Percentiles rank a stretch among this genome's conserved stretches.
These are phyloP conservation scores for Fraxinus paxiana DNA, from an alignment of 305 asterid genomes.

Conservation along the genomic window DNA sequence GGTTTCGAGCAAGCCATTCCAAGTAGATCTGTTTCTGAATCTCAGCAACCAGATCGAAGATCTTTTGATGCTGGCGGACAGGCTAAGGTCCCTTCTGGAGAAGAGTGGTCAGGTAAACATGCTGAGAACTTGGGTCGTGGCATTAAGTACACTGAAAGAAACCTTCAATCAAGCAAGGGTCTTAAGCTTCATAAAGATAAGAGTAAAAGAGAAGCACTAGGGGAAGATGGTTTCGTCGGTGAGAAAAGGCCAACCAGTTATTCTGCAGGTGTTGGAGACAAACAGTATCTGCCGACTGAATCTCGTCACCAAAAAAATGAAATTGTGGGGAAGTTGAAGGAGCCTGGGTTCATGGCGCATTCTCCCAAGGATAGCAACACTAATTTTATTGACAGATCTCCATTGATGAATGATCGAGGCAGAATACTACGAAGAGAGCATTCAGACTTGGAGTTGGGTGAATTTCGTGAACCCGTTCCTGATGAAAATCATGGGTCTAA, in stretches of 20 bases:
- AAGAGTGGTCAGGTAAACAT: constrained; percentile 52
- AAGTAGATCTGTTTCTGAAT: constrained; percentile 43
- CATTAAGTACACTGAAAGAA: constrained; percentile 49
- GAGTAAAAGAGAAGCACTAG: constrained; percentile 34
- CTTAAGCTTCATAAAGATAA: constrained; percentile 41
- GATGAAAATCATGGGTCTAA: constrained; percentile 49
- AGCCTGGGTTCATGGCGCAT: constrained; percentile 34
- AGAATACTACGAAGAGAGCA: constrained; percentile 61
- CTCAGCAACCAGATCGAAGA: constrained; percentile 46
- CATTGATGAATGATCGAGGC: constrained; percentile 50
- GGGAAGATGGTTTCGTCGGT: constrained; percentile 35
- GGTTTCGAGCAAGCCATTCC: constrained; percentile 38
- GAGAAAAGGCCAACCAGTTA: constrained; percentile 42
- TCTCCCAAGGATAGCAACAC: constrained; percentile 50
- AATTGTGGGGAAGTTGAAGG: constrained; percentile 37
- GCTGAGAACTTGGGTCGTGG: constrained; percentile 40
- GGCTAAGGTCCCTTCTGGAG: constrained; percentile 39
- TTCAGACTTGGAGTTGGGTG: constrained; percentile 93
- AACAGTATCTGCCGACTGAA: constrained; percentile 34
- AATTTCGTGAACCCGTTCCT: constrained; percentile 65
- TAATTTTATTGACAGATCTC: constrained; percentile 42
- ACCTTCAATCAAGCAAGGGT: constrained; percentile 42
- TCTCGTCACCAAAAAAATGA: constrained; percentile 44
- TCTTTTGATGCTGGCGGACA: constrained; percentile 38
- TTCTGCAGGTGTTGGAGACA: constrained; percentile 43